phyloP scores from a whole-genome alignment of 495 filamentous ascomycete genomes.

The Xylaria telfairii region DNA sequence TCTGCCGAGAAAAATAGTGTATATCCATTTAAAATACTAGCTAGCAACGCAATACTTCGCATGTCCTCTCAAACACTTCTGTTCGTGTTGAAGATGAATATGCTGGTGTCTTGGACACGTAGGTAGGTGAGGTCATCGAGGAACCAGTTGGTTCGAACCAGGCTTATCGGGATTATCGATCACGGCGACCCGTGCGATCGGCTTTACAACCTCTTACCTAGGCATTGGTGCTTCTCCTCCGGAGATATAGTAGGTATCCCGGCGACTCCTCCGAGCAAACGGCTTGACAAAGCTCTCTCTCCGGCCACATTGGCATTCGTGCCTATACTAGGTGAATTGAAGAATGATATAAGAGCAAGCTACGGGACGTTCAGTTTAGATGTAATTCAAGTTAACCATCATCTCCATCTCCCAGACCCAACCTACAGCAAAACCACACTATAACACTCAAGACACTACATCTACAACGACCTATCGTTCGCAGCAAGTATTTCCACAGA shows the following conservation, averaged over 20 bases:
- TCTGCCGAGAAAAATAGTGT: too few relatives aligned
- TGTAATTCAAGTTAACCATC: not conserved
- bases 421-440: not conserved
- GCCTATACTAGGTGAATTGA: not conserved
- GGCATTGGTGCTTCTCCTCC: not conserved
- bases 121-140: not conserved
- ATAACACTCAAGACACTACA: not conserved
- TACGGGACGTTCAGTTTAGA: not conserved
- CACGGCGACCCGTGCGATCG: not conserved
- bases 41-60: too few relatives aligned
- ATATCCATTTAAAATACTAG: too few relatives aligned
- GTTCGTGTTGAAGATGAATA: too few relatives aligned
- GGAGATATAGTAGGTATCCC: not conserved
- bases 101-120: not conserved
- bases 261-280: not conserved
- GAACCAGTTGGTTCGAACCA: not conserved
- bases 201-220: not conserved
- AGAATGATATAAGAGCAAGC: not conserved
- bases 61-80: too few relatives aligned
- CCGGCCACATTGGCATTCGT: not conserved
- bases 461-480: not conserved
- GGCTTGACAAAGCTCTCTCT: not conserved
- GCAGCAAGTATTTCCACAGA: not conserved
- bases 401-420: not conserved
- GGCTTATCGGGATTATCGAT: not conserved